Evolutionary conservation across 2,329 filamentous ascomycete species (phyloP).

Genomic region (Parafenestella ontariensis): DNA sequence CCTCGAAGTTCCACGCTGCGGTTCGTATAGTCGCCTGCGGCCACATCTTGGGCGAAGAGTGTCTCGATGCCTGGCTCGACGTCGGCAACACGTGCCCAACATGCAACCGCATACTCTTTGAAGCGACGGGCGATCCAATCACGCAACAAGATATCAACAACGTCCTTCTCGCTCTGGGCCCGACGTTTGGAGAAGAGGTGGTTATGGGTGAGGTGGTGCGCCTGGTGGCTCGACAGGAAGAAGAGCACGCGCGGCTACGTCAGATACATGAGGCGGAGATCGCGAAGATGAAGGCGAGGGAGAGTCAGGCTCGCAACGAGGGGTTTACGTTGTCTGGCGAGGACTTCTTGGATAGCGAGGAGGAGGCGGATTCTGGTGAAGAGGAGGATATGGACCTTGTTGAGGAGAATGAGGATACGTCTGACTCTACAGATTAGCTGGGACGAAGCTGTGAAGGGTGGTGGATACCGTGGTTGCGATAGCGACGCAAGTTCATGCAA

Average conservation of each 20-base stretch:
- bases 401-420: not conserved
- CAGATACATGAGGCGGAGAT: slow-evolving; percentile 8
- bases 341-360: slow-evolving; percentile 14
- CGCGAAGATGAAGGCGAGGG: slow-evolving; percentile 3
- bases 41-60: slow-evolving; percentile 26
- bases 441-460: not conserved
- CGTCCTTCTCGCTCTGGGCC: slow-evolving; percentile 2
- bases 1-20: slow-evolving; percentile 13
- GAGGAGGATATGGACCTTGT: slow-evolving; percentile 4
- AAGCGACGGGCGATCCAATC: slow-evolving; percentile 5
- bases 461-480: not conserved
- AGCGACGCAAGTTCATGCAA: not conserved
- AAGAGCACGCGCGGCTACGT: slow-evolving; percentile 1
- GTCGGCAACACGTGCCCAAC: slow-evolving; percentile 21
- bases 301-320: not conserved
- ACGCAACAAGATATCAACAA: slow-evolving; percentile 15
- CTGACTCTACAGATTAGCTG: not conserved
- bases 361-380: slow-evolving; percentile 11
- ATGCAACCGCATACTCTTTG: slow-evolving; percentile 26
- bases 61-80: slow-evolving; percentile 26
- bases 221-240: slow-evolving; percentile 6
- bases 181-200: not conserved
- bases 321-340: slow-evolving; percentile 2
- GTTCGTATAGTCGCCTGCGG: slow-evolving; percentile 24
- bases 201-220: slow-evolving; percentile 11